A percentile compares a stretch with the other conserved stretches of the same genome.
phyloP scores from a whole-genome alignment of 176 grass and related monocot genomes.

The Lolium rigidum region DNA sequence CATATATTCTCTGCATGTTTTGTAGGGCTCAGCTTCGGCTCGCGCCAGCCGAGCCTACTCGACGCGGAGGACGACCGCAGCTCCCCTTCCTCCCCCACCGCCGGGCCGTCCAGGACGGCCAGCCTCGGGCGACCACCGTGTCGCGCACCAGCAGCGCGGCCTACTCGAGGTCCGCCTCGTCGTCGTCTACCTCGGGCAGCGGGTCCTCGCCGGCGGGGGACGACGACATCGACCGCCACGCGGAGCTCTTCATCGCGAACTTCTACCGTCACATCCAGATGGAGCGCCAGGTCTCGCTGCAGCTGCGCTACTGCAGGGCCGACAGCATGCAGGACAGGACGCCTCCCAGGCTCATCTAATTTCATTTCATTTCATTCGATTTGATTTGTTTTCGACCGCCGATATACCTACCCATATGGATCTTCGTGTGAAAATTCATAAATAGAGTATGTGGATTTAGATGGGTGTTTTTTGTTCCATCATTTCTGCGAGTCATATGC shows the following conservation, averaged over 20 bases:
- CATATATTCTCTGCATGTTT: too few relatives aligned
- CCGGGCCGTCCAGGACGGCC: conserved; percentile 5
- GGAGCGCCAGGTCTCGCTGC: conserved; percentile 85
- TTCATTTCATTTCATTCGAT: too few relatives aligned
- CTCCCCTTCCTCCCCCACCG: background rate
- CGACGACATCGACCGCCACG: conserved; percentile 61
- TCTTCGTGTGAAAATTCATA: background rate
- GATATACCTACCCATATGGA: background rate
- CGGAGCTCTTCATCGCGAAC: conserved; percentile 65
- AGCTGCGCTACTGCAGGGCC: conserved; percentile 56
- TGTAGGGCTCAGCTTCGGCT: conserved; percentile 62
- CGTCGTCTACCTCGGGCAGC: background rate
- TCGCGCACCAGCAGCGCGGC: conserved; percentile 51
- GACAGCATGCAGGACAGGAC: conserved; percentile 43
- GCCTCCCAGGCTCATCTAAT: conserved; percentile 1
- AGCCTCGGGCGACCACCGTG: conserved; percentile 41
- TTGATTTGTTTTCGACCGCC: background rate
- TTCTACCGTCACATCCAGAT: conserved; percentile 70
- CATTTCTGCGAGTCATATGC: background rate
- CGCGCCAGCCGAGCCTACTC: conserved; percentile 52
- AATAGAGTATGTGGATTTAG: background rate
- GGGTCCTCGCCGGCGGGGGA: conserved; percentile 20
- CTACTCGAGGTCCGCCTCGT: conserved; percentile 31
- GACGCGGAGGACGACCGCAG: conserved; percentile 30
- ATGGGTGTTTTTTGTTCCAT: conserved; percentile 33